Conservation (phyloP, 2,329 filamentous ascomycete species). For the Claviceps maximensis region DNA sequence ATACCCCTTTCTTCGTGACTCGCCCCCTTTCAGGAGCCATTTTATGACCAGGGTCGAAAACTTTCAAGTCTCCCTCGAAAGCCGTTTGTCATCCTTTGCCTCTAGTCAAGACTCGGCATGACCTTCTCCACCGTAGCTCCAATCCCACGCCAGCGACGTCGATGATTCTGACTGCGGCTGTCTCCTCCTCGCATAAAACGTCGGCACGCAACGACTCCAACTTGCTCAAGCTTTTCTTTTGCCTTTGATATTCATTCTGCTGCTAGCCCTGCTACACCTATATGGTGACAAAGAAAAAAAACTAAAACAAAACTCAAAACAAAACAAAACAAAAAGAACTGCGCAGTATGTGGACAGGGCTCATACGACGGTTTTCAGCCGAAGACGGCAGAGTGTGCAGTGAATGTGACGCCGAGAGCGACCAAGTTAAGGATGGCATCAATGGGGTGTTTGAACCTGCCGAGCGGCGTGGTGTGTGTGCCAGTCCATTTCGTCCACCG, state of each 20-base stretch:
- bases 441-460: conserved; percentile 41
- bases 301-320: too few relatives aligned
- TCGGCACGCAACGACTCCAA: background rate
- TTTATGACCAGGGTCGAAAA: background rate
- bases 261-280: background rate
- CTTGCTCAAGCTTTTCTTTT: background rate
- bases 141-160: background rate
- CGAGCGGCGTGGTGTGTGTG: conserved; percentile 31
- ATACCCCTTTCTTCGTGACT: background rate
- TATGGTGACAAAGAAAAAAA: too few relatives aligned
- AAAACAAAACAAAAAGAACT: conserved; percentile 11
- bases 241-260: background rate
- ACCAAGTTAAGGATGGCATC: conserved; percentile 30
- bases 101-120: background rate
- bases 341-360: conserved; percentile 39
- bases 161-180: background rate
- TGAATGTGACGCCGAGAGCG: conserved; percentile 13
- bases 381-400: conserved; percentile 24
- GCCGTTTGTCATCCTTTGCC: background rate
- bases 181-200: background rate
- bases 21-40: background rate
- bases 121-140: conserved; percentile 2
- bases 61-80: background rate
- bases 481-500: conserved; percentile 74
- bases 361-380: conserved; percentile 54